Base-by-base conservation (phyloP, 495 filamentous ascomycete species). In the Aspergillus bridgeri region DNA sequence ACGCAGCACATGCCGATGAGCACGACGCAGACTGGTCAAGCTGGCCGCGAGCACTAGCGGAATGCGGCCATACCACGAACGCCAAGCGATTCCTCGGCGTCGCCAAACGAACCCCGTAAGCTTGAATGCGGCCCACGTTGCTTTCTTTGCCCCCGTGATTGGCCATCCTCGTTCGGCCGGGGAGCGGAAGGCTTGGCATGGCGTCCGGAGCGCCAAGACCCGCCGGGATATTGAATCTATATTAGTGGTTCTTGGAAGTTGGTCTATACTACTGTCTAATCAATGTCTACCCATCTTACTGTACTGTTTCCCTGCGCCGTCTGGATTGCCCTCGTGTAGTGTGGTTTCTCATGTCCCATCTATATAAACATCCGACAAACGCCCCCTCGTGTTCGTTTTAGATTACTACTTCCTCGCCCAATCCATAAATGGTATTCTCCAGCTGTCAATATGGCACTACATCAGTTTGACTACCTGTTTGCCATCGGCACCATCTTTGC, bases 401-500 rank as follows among this genome's bases (percentile, higher is more conserved):
- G 47, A 50, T 23, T 11, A 29, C 13, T 48, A 6, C 19, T 24
- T 11, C 23, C 23, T n/a, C 13, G 23, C 6, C 27, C 20, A 2
- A 17, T 50, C 48, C 1, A 27, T 11, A n/a, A n/a, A n/a, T n/a
- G n/a, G n/a, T n/a, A 27, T 18, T 27, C 21, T 18, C 5, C n/a
- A 15, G 33, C 33, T 45, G 15, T 22, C 48, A 53, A 22, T 13
- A 57, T 58, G 61, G 33, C 29, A 42, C 50, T 63, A 38, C 61
- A 63, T 45, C 57, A 63, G 49, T 63, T 48, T 57, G 61, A 63
- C 33, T 63, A 60, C 46, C 54, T 63, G 8, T 57, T 63, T 44
- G 61, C 61, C 33, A 23, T 63, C 13, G 61, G 61, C 27, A 63
- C 61, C 25, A 63, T 63, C 24, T 63, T 63, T 53, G 57, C 61